Evolutionary conservation across 2,329 filamentous ascomycete species (phyloP), one percentile per base, ranked within the genome.

Genomic region (Aspergillus awamori): DNA sequence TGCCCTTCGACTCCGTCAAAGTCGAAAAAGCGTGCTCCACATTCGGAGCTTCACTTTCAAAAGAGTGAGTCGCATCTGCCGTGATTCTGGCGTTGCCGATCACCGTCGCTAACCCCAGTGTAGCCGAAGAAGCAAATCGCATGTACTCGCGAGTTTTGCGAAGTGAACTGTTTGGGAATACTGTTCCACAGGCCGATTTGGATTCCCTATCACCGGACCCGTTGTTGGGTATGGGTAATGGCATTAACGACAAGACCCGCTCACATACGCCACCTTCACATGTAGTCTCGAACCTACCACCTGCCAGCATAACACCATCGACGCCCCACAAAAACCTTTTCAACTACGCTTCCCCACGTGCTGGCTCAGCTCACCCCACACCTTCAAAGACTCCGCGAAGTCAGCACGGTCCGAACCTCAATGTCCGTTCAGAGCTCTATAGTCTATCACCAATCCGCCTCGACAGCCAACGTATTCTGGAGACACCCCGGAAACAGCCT

Each of bases 281-380:
- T 68, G 81, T 87, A 13, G 80, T 84, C 13, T 82, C 87, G 11
- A 82, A 86, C 24, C 78, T 93, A n/a, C 88, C 91, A 10, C 86
- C 89, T 1, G 89, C 84, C 28, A 83, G 87, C 59, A 83, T 95
- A 61, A 97, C 94, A 0, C 95, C 95, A 0, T 96, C 94, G 1
- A 99, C 95, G 4, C 95, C 95, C 8, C 93, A 97, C 77, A 98
- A 97, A 80, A 99, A 99, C 68, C 86, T 99, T 41, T 98, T 99
- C 74, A 92, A 90, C 26, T 97, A 96, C 75, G 88, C 92, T 77
- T 93, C 91, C 2, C 90, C 91, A 33, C 80, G 80, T 28, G 87
- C 92, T 70, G 85, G 89, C 53, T 89, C 87, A 20, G 90, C 90
- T n/a, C 92, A 96, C 69, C 91, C 89, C 1, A 97, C 93, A 4